Evolutionary conservation across 2,329 filamentous ascomycete genomes (phyloP).

Genomic region (Fonsecaea pedrosoi): DNA sequence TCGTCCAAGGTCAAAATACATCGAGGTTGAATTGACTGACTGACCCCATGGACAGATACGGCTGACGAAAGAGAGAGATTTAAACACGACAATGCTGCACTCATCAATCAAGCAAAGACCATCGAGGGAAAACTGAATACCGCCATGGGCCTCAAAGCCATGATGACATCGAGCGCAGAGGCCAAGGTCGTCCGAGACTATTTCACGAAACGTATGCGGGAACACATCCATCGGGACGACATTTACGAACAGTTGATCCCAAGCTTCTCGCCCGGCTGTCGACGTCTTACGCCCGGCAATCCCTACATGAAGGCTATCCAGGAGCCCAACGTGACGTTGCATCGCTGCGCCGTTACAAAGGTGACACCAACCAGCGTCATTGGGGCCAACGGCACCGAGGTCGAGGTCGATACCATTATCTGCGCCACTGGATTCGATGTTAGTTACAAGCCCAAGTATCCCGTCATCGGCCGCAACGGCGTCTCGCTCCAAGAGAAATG

Average conservation of each 20-base stretch:
- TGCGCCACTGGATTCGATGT: conserved; percentile 51
- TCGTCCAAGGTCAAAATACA: too few species aligned
- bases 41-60: too few species aligned
- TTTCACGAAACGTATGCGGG: too few species aligned
- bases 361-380: conserved; percentile 53
- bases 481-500: conserved; percentile 53
- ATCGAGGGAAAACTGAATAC: too few species aligned
- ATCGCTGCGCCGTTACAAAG: conserved; percentile 55
- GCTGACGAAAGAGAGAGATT: too few species aligned
- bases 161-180: too few species aligned
- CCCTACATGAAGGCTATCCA: conserved; percentile 59
- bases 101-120: too few species aligned
- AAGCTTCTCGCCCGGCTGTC: conserved; percentile 52
- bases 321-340: conserved; percentile 57
- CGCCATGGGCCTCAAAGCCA: too few species aligned
- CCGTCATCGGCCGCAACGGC: conserved; percentile 46
- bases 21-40: too few species aligned
- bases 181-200: too few species aligned
- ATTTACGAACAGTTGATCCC: conserved; percentile 5
- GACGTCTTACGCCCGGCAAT: conserved; percentile 56
- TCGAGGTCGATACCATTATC: conserved; percentile 42
- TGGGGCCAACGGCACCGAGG: conserved; percentile 45
- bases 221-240: too few species aligned
- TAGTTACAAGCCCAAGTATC: conserved; percentile 51
- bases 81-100: too few species aligned